phyloP scores from a whole-genome alignment of 192 early-diverging fungal species.

The Linnemannia hyalina region DNA sequence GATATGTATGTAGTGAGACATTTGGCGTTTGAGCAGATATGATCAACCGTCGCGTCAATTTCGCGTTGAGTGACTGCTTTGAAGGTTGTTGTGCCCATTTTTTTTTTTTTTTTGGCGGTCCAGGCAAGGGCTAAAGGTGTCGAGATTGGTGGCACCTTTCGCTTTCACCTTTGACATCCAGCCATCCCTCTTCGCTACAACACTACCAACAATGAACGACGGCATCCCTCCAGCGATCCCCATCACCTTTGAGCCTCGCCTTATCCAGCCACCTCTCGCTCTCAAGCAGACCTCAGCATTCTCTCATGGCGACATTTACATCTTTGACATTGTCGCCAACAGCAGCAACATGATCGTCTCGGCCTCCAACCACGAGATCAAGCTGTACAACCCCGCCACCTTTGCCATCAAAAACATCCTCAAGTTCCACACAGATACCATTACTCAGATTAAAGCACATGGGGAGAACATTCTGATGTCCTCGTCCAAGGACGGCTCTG shows the following conservation, averaged over 20 bases:
- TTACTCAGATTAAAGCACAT: conserved; percentile 73
- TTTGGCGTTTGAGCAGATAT: neutral
- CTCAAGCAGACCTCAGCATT: conserved; percentile 56
- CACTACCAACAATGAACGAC: conserved; percentile 37
- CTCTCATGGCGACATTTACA: conserved; percentile 63
- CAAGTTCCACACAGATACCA: conserved; percentile 69
- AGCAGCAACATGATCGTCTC: conserved; percentile 62
- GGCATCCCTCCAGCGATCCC: conserved; percentile 31
- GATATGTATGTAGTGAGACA: neutral
- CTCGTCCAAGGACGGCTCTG: conserved; percentile 72
- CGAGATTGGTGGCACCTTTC: conserved; percentile 6
- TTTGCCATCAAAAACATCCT: conserved; percentile 61
- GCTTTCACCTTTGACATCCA: neutral
- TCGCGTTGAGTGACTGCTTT: conserved; percentile 13
- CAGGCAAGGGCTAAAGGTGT: neutral
- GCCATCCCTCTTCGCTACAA: neutral
- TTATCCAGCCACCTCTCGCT: conserved; percentile 60
- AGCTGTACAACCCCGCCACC: conserved; percentile 70
- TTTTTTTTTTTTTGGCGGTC: neutral
- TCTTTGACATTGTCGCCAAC: conserved; percentile 69
- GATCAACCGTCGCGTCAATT: neutral
- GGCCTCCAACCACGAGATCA: conserved; percentile 75
- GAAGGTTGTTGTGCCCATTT: conserved; percentile 3
- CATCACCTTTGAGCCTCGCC: conserved; percentile 42
- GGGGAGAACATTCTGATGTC: conserved; percentile 70